A percentile compares a stretch with the other conserved stretches of the same genome.
Evolutionary conservation across 1,284 basidiomycete species (phyloP).

Genomic region (Volvariella surrecta): DNA sequence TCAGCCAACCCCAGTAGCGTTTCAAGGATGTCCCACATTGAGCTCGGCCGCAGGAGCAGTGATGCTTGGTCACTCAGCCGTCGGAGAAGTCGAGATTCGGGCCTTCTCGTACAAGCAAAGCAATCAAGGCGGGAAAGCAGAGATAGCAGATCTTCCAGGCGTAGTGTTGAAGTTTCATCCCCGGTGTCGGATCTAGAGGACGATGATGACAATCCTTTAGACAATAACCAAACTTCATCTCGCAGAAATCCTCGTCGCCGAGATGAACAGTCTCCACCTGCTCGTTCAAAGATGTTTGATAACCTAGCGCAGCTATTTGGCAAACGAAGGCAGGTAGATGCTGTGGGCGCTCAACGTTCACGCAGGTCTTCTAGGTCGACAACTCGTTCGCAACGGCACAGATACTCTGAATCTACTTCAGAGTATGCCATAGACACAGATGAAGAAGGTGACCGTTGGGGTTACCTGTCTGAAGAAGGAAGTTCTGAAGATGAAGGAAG

Average conservation of each 20-base stretch:
- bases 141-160: constrained; percentile 37
- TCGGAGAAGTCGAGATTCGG: constrained; percentile 43
- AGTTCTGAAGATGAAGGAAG: constrained; percentile 37
- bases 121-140: constrained; percentile 40
- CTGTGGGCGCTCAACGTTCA: constrained; percentile 46
- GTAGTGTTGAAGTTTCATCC: constrained; percentile 20
- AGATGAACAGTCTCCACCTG: constrained; percentile 29
- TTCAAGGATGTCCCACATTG: constrained; percentile 65
- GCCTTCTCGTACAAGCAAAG: constrained; percentile 20
- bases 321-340: constrained; percentile 33
- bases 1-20: constrained; percentile 65
- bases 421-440: constrained; percentile 48
- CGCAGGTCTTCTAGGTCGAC: constrained; percentile 42
- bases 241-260: constrained; percentile 18
- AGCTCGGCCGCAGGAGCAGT: constrained; percentile 46
- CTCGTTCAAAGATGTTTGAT: constrained; percentile 49
- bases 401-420: constrained; percentile 44
- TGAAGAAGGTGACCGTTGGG: constrained; percentile 67
- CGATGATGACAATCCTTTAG: constrained; percentile 18
- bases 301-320: constrained; percentile 65
- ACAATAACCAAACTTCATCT: constrained; percentile 16
- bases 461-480: constrained; percentile 72
- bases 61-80: constrained; percentile 40
- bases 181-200: constrained; percentile 18
- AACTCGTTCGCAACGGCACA: constrained; percentile 42